Percentiles rank a stretch among this genome's conserved stretches.
These are phyloP conservation scores for Trichoderma cornu-damae DNA, from an alignment of 2,329 filamentous ascomycete genomes.

Conservation along the genomic window DNA sequence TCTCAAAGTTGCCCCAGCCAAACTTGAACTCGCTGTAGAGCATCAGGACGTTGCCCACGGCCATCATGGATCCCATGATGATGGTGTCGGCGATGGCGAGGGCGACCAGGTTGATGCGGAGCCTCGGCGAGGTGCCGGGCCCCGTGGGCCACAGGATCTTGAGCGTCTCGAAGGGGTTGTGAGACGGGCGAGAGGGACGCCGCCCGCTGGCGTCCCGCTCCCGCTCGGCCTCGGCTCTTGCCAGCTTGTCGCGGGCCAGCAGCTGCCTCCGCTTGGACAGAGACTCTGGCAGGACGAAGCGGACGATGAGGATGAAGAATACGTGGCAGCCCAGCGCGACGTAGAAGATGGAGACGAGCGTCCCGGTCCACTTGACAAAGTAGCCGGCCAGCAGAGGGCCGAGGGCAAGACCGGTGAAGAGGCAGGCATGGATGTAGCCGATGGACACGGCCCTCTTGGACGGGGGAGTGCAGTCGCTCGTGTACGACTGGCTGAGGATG, in stretches of 20 bases:
- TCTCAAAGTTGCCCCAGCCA: constrained; percentile 75
- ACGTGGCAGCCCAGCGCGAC: constrained; percentile 66
- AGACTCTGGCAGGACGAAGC: constrained; percentile 76
- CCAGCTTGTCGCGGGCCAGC: constrained; percentile 64
- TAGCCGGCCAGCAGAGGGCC: constrained; percentile 79
- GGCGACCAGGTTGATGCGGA: constrained; percentile 77
- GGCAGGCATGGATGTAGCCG: constrained; percentile 81
- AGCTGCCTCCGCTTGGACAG: constrained; percentile 67
- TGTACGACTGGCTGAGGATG: constrained; percentile 75
- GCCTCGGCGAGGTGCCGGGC: constrained; percentile 48
- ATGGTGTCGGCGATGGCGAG: constrained; percentile 77
- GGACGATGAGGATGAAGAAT: constrained; percentile 67
- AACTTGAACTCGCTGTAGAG: constrained; percentile 80
- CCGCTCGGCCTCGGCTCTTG: constrained; percentile 40
- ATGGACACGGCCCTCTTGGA: constrained; percentile 76
- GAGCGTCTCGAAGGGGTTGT: constrained; percentile 72
- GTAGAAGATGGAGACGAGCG: constrained; percentile 79
- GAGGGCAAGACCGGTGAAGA: constrained; percentile 83
- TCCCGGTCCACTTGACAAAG: constrained; percentile 70
- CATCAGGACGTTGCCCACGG: constrained; percentile 72
- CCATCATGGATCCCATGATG: constrained; percentile 76
- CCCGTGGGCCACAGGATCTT: constrained; percentile 71
- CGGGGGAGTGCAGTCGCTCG: constrained; percentile 79
- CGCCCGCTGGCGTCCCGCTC: constrained; percentile 16
- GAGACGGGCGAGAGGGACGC: constrained; percentile 36